Evolutionary conservation across 345 rosid species (phyloP), one percentile per base, ranked within the genome.

Genomic region (Acer saccharum): DNA sequence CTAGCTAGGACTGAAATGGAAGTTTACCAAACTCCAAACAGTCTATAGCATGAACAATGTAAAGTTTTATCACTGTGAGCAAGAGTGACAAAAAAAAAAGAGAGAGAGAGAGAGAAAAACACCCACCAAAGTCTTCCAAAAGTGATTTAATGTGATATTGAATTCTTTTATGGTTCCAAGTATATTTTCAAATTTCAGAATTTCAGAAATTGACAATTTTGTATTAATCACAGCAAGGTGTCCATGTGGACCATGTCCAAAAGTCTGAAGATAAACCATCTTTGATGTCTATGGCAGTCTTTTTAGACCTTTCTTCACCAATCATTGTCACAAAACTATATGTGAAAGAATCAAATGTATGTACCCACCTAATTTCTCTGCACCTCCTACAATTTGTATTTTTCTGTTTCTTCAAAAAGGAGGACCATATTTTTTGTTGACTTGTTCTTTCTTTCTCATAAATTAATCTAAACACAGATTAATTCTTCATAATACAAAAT

Each of bases 241-340:
- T 11, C 43, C 58, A 23, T 9, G 25, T 21, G 39, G 65, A 6
- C 43, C 58, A 23, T 9, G 25, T 21, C 58, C 52, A 35, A 35
- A 73, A 58, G 43, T 44, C 57, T 14, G 1, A 73, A 63, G 43
- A 50, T 73, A 10, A 46, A 43, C n/a, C 8, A 14, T 12, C 54
- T 10, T 14, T 17, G 32, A 32, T 21, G 27, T 3, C 39, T 7
- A 4, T 14, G 16, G 78, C 78, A 76, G 78, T 54, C 72, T 21
- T 67, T 57, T 0, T 66, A 2, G 78, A 76, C 78, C 29, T 54
- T 27, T n/a, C 50, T 35, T 58, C n/a, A 41, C 14, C 58, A 64
- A 50, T 74, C 69, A 23, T 14, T 17, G 1, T 13, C 41, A 65
- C 55, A 66, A 20, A 32, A n/a, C 16, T 4, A 32, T 20, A 20